Percentiles rank a stretch among this genome's conserved stretches.
Evolutionary conservation across 73 alveolate genomes (phyloP).

Genomic region (Breviolum minutum): DNA sequence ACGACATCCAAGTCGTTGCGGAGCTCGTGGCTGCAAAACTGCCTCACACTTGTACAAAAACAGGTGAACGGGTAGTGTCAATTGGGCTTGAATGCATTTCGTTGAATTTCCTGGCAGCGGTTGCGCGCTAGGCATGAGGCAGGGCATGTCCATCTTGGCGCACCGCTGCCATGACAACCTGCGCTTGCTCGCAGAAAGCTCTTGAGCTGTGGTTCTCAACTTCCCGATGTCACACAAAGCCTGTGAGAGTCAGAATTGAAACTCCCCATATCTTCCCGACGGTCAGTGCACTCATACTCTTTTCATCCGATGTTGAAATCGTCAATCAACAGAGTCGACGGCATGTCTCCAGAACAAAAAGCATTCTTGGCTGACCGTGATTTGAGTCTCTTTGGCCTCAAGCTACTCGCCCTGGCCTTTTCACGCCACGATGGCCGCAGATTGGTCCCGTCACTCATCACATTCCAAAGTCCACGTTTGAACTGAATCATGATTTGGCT

Average conservation of each 20-base stretch:
- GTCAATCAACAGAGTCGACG: background rate
- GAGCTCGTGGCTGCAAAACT: conserved; percentile 45
- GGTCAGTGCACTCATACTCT: too few relatives aligned
- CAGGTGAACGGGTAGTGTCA: background rate
- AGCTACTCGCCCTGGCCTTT: conserved; percentile 21
- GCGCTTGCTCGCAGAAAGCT: conserved; percentile 13
- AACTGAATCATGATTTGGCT: too few relatives aligned
- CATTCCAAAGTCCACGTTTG: too few relatives aligned
- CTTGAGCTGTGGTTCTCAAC: too few relatives aligned
- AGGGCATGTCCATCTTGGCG: conserved; percentile 90
- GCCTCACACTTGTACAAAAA: conserved; percentile 24
- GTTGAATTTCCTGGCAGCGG: background rate
- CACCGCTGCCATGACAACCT: conserved; percentile 73
- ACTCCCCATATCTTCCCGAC: too few relatives aligned
- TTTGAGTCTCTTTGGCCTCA: background rate
- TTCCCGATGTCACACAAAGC: too few relatives aligned
- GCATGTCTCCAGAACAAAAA: background rate
- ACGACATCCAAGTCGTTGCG: conserved; percentile 71
- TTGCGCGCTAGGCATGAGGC: background rate
- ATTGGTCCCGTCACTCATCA: background rate
- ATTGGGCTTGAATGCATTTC: too few relatives aligned
- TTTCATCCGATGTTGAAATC: background rate
- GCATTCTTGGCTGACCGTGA: conserved; percentile 13
- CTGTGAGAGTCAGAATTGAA: too few relatives aligned
- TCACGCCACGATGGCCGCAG: background rate